phyloP scores from a whole-genome alignment of 495 filamentous ascomycete species.

The Daldinia bambusicola region DNA sequence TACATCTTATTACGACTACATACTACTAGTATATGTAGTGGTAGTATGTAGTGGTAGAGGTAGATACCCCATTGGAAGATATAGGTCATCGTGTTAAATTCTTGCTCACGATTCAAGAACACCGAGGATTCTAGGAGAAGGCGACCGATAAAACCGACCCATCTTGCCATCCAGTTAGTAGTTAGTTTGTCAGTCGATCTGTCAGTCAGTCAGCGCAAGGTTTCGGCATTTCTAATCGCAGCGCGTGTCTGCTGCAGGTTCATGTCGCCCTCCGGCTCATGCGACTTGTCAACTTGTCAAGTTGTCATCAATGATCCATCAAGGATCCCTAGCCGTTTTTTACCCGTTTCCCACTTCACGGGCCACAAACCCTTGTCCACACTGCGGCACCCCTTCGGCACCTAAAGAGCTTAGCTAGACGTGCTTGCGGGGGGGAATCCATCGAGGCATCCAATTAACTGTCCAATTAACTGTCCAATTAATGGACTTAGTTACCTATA shows the following conservation, averaged over 20 bases:
- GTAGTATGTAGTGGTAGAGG: too few species aligned
- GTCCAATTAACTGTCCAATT: slow-evolving; percentile 11
- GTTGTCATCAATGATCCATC: slow-evolving; percentile 17
- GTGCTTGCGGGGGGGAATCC: slow-evolving; percentile 30
- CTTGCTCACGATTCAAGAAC: not conserved
- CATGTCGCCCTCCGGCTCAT: slow-evolving; percentile 17
- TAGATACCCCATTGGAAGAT: too few species aligned
- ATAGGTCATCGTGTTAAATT: not conserved
- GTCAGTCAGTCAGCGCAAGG: slow-evolving; percentile 22
- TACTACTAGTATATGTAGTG: too few species aligned
- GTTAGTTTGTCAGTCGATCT: not conserved
- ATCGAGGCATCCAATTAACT: not conserved
- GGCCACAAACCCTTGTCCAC: slow-evolving; percentile 11
- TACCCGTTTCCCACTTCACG: slow-evolving; percentile 21
- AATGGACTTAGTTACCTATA: not conserved
- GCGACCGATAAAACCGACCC: not conserved
- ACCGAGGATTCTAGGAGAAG: not conserved
- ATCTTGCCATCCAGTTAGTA: slow-evolving; percentile 5
- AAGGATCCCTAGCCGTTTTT: slow-evolving; percentile 5
- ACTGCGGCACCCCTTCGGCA: slow-evolving; percentile 37
- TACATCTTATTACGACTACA: not conserved
- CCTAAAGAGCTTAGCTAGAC: slow-evolving; percentile 45
- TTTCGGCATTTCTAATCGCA: slow-evolving; percentile 42
- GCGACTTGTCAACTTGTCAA: not conserved
- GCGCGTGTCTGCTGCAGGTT: slow-evolving; percentile 30